Evolutionary conservation across 2,329 filamentous ascomycete genomes (phyloP).

Genomic region (Microdochium trichocladiopsis): DNA sequence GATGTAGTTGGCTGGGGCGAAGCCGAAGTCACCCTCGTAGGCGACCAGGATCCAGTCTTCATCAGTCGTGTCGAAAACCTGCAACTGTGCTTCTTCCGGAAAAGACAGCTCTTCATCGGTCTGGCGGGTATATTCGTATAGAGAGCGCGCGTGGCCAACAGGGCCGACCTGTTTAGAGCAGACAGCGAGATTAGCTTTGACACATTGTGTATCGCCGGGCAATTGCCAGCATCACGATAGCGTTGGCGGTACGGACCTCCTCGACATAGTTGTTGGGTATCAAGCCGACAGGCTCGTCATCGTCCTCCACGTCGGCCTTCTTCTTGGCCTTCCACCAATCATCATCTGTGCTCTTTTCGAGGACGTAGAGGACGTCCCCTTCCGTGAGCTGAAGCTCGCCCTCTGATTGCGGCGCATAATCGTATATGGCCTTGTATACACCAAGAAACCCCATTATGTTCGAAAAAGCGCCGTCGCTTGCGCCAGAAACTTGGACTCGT

Average conservation of each 20-base stretch:
- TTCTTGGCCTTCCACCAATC: conserved; percentile 97
- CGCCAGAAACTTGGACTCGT: neutral
- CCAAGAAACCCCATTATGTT: conserved; percentile 79
- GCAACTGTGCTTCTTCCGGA: conserved; percentile 74
- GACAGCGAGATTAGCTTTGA: conserved; percentile 46
- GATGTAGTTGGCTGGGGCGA: conserved; percentile 94
- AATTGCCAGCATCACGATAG: conserved; percentile 5
- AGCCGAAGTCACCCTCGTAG: conserved; percentile 78
- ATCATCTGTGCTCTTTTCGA: conserved; percentile 73
- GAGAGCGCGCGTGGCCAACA: conserved; percentile 68
- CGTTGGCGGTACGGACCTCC: conserved; percentile 55
- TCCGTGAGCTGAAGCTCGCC: conserved; percentile 80
- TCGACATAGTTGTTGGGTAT: conserved; percentile 95
- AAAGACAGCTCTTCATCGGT: conserved; percentile 98
- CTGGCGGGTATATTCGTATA: conserved; percentile 97
- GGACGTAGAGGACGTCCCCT: conserved; percentile 80
- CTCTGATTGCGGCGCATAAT: conserved; percentile 81
- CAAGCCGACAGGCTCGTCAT: conserved; percentile 84
- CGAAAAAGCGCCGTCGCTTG: neutral
- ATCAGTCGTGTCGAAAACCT: conserved; percentile 85
- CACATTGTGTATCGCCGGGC: no score
- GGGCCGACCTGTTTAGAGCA: conserved; percentile 49
- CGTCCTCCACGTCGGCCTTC: conserved; percentile 73
- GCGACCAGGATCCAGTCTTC: conserved; percentile 96
- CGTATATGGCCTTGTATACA: conserved; percentile 85